Conservation (phyloP, 768 basidiomycete genomes). For the Rhodocollybia butyracea region DNA sequence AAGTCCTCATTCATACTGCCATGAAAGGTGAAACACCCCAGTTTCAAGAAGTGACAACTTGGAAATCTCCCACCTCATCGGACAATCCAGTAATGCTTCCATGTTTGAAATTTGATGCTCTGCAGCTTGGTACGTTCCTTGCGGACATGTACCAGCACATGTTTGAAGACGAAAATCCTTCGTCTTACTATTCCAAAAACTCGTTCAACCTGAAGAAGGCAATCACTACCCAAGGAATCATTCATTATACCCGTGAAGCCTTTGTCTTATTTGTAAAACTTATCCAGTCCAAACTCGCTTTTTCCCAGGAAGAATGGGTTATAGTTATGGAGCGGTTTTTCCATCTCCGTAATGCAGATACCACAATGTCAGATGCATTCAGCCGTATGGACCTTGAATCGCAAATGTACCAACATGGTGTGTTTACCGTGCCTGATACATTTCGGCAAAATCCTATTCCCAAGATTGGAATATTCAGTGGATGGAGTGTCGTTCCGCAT, state of each 20-base stretch:
- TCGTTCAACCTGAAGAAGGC: slow-evolving; percentile 6
- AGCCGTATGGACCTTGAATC: slow-evolving; percentile 46
- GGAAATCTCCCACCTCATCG: slow-evolving; percentile 28
- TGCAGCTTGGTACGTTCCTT: slow-evolving; percentile 35
- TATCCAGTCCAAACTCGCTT: slow-evolving; percentile 31
- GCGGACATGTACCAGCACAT: slow-evolving; percentile 40
- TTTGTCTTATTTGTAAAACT: slow-evolving; percentile 43
- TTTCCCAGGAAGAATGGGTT: slow-evolving; percentile 36
- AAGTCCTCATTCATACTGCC: slow-evolving; percentile 21
- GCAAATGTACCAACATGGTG: slow-evolving; percentile 37
- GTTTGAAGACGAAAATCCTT: slow-evolving; percentile 38
- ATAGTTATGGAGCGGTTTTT: slow-evolving; percentile 34
- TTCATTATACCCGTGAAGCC: slow-evolving; percentile 46
- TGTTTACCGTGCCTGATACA: slow-evolving; percentile 28
- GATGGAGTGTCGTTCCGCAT: slow-evolving; percentile 28
- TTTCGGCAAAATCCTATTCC: slow-evolving; percentile 10
- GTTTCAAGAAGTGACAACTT: slow-evolving; percentile 34
- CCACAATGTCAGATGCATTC: slow-evolving; percentile 18
- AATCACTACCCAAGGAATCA: slow-evolving; percentile 16
- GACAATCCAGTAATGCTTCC: slow-evolving; percentile 12
- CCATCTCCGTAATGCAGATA: slow-evolving; percentile 16
- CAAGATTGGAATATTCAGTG: slow-evolving; percentile 19
- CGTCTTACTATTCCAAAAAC: neutral
- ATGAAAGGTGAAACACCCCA: slow-evolving; percentile 17
- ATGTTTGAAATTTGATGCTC: slow-evolving; percentile 22